These are phyloP conservation scores for Cicer chorassanicum DNA, from an alignment of 306 rosid genomes.

Conservation along the genomic window DNA sequence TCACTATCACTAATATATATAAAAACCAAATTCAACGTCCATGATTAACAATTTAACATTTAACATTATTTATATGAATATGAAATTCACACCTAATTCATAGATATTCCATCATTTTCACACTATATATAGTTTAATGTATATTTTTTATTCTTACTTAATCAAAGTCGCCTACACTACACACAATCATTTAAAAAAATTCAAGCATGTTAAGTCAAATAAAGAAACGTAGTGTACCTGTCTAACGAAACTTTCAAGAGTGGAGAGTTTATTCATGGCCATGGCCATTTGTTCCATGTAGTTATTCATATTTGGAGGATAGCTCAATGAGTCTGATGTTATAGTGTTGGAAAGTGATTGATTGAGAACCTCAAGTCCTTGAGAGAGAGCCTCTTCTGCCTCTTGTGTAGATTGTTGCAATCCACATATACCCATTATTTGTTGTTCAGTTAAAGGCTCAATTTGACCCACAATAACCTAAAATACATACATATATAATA, in stretches of 20 bases:
- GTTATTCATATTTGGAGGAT: constrained; percentile 83
- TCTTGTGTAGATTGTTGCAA: constrained; percentile 91
- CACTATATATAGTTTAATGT: background rate
- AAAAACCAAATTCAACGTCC: constrained; percentile 41
- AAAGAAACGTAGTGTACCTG: constrained; percentile 61
- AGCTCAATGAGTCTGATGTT: constrained; percentile 73
- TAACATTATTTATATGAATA: background rate
- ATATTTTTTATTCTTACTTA: background rate
- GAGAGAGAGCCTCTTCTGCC: constrained; percentile 83
- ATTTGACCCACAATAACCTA: constrained; percentile 75
- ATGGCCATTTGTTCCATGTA: constrained; percentile 97
- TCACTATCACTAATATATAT: constrained; percentile 21
- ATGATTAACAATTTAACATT: background rate
- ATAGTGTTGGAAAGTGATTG: constrained; percentile 79
- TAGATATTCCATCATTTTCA: background rate
- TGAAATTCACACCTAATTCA: constrained; percentile 29
- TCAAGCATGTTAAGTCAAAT: constrained; percentile 25
- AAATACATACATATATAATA: background rate
- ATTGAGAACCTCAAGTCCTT: constrained; percentile 81
- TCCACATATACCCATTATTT: constrained; percentile 77
- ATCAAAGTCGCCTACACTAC: background rate
- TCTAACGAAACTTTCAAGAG: constrained; percentile 83
- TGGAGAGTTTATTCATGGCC: constrained; percentile 89
- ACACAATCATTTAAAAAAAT: background rate
- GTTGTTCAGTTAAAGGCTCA: constrained; percentile 93